A percentile compares a stretch with the other conserved stretches of the same genome.
phyloP scores from a whole-genome alignment of 148 eudicot species.

The Vaccinium myrtillus region DNA sequence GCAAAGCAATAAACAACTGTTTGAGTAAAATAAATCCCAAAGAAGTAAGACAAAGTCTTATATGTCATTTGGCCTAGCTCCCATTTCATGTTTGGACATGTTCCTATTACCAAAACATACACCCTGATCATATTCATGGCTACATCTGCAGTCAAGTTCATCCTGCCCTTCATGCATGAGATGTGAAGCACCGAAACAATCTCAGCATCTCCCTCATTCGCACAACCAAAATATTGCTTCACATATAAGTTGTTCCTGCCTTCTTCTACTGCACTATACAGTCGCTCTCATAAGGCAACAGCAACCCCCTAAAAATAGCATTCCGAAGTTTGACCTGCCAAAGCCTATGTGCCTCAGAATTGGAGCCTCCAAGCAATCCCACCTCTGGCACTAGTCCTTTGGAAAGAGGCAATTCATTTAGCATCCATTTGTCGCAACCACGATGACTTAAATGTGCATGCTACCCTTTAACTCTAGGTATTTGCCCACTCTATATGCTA shows the following conservation, averaged over 20 bases:
- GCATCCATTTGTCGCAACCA: background rate
- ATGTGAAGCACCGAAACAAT: background rate
- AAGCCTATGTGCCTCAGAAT: background rate
- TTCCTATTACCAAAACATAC: background rate
- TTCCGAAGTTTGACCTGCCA: background rate
- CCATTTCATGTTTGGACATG: background rate
- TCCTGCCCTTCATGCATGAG: background rate
- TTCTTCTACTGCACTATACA: background rate
- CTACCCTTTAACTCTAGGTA: background rate
- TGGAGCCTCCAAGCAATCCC: background rate
- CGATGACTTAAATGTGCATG: background rate
- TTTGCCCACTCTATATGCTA: background rate
- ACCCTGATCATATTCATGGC: background rate
- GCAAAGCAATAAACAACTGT: background rate
- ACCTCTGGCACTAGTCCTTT: conserved; percentile 3
- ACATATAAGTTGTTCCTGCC: background rate
- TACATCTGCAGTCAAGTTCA: background rate
- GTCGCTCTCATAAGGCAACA: background rate
- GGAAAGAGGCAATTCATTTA: background rate
- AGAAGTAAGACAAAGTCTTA: background rate
- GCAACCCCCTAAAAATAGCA: background rate
- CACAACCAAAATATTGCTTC: conserved; percentile 5
- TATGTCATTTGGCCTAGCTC: background rate
- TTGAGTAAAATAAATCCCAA: background rate
- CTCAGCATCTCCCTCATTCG: background rate